Evolutionary conservation across 352 stramenopile genomes (phyloP).

Genomic region (Pythium insidiosum): DNA sequence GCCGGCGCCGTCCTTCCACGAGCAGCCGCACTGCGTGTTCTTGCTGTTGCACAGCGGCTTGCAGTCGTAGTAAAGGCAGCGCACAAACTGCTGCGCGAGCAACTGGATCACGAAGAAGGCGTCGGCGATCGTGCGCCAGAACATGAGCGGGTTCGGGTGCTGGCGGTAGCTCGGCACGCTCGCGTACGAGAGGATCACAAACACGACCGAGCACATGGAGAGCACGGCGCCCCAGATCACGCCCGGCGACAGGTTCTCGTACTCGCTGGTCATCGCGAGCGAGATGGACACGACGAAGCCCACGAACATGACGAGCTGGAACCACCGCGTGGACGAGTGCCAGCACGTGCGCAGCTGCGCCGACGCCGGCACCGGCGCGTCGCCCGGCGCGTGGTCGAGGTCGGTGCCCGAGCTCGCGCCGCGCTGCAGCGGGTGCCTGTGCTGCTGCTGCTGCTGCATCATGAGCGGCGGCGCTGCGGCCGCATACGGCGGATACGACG

Average conservation of each 20-base stretch:
- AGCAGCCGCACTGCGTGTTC: conserved; percentile 77
- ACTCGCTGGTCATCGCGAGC: conserved; percentile 48
- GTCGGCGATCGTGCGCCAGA: conserved; percentile 84
- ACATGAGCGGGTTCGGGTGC: conserved; percentile 84
- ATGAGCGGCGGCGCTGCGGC: background rate
- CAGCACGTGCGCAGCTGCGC: conserved; percentile 42
- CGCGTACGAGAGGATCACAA: conserved; percentile 78
- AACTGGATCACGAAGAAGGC: conserved; percentile 78
- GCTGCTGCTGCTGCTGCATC: too few relatives aligned
- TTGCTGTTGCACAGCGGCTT: conserved; percentile 56
- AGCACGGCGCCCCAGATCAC: conserved; percentile 83
- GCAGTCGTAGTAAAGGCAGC: conserved; percentile 76
- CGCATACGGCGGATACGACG: background rate
- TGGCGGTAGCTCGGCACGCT: conserved; percentile 75
- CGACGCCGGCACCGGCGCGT: background rate
- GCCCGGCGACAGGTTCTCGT: conserved; percentile 71
- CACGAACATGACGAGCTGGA: conserved; percentile 81
- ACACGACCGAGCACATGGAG: conserved; percentile 79
- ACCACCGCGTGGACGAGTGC: conserved; percentile 72
- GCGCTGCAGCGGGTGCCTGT: background rate
- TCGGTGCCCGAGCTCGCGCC: background rate
- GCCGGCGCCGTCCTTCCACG: conserved; percentile 24
- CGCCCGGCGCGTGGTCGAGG: background rate
- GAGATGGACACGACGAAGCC: conserved; percentile 56
- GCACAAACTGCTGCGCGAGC: conserved; percentile 72